Percentiles rank a stretch among this genome's conserved stretches.
These are phyloP conservation scores for Lipomyces sp. DNA, from an alignment of 805 yeast genomes.

Conservation along the genomic window DNA sequence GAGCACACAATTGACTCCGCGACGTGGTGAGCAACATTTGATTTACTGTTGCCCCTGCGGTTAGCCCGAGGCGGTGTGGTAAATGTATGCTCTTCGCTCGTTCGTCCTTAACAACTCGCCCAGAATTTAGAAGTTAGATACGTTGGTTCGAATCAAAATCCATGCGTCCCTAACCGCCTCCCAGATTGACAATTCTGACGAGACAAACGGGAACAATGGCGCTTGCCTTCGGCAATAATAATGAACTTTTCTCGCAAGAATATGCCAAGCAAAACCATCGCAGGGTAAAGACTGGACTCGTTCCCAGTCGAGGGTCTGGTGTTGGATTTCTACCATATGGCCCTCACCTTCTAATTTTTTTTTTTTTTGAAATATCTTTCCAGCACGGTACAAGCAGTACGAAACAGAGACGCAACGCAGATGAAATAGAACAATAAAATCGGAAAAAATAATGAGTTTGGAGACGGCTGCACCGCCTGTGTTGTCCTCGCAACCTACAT, in stretches of 20 bases:
- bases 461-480: slow-evolving; percentile 58
- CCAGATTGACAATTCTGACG: not conserved
- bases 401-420: not conserved
- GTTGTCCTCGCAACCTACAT: slow-evolving; percentile 75
- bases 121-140: not conserved
- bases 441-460: not conserved
- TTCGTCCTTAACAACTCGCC: not conserved
- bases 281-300: too few relatives aligned
- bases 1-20: not conserved
- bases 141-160: not conserved
- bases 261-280: too few relatives aligned
- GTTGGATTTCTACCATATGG: not conserved
- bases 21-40: not conserved
- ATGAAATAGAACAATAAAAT: slow-evolving; percentile 4
- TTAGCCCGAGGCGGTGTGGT: not conserved
- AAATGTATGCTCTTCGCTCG: not conserved
- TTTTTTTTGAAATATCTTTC: not conserved
- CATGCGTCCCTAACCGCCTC: not conserved
- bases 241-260: not conserved
- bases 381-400: too few relatives aligned
- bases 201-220: not conserved
- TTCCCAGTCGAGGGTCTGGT: not conserved
- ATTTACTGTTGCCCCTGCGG: not conserved
- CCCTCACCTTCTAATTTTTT: not conserved
- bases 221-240: not conserved